Conservation (phyloP, 352 stramenopile species). For the Blastocystis sp. region DNA sequence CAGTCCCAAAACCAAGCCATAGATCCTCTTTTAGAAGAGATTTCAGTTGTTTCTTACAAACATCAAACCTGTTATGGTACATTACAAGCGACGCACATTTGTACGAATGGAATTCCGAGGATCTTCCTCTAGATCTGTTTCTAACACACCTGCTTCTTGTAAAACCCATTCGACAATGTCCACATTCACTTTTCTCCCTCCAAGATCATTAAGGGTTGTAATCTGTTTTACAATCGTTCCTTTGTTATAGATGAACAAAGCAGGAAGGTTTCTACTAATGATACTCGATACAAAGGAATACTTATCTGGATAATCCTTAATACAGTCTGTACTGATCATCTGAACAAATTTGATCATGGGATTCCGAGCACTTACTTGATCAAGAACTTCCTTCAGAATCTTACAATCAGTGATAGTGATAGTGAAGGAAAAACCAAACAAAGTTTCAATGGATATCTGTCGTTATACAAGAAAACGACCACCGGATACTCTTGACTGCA, state of each 20-base stretch:
- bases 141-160: constrained; percentile 78
- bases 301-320: constrained; percentile 85
- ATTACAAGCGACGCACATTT: constrained; percentile 40
- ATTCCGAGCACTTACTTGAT: constrained; percentile 79
- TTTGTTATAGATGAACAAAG: constrained; percentile 87
- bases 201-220: constrained; percentile 81
- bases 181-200: constrained; percentile 70
- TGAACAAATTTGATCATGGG: constrained; percentile 87
- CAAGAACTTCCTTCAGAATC: constrained; percentile 83
- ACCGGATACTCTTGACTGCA: constrained; percentile 79
- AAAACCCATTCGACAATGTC: constrained; percentile 80
- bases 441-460: constrained; percentile 70
- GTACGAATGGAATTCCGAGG: constrained; percentile 68
- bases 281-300: not conserved
- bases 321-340: constrained; percentile 82
- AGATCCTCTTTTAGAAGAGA: not conserved
- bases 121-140: constrained; percentile 73
- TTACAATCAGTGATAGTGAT: constrained; percentile 80
- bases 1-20: not conserved
- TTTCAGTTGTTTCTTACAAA: constrained; percentile 38
- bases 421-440: not conserved
- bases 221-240: constrained; percentile 83
- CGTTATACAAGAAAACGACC: constrained; percentile 84
- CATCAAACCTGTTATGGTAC: not conserved
- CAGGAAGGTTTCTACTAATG: constrained; percentile 79